Conservation (phyloP, 2,329 filamentous ascomycete genomes). For the Meredithiella fracta region DNA sequence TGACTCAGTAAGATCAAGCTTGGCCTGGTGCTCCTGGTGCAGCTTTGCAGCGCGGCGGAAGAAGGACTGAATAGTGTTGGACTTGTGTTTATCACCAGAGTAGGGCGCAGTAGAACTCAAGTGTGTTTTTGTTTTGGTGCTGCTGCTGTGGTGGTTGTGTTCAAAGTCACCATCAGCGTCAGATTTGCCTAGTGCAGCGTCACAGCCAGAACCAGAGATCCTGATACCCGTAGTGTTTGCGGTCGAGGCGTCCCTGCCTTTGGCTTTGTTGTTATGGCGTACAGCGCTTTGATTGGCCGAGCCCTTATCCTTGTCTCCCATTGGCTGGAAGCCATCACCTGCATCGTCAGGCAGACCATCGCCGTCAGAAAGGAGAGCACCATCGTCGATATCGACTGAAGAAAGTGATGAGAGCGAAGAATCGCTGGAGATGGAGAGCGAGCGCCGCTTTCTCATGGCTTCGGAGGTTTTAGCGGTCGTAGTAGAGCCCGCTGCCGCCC, state of each 20-base stretch:
- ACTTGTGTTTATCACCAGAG: background rate
- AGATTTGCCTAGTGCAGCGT: background rate
- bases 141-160: background rate
- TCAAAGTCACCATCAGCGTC: background rate
- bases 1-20: conserved; percentile 6
- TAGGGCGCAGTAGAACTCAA: background rate
- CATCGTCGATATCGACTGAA: conserved; percentile 9
- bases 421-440: conserved; percentile 12
- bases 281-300: conserved; percentile 10
- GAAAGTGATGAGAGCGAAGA: conserved; percentile 13
- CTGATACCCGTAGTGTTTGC: conserved; percentile 3
- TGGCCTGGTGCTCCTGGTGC: conserved; percentile 6
- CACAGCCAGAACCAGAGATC: background rate
- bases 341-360: conserved; percentile 1
- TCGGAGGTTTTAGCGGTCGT: background rate
- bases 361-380: conserved; percentile 6
- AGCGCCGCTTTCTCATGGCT: background rate
- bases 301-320: conserved; percentile 5
- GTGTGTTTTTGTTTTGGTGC: conserved; percentile 3
- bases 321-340: conserved; percentile 8
- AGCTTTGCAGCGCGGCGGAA: conserved; percentile 12
- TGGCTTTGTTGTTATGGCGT: conserved; percentile 6
- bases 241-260: conserved; percentile 2
- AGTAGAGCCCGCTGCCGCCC: background rate
- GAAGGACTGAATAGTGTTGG: conserved; percentile 8